phyloP scores from a whole-genome alignment of 2,329 filamentous ascomycete species.

The Alternaria triticina region DNA sequence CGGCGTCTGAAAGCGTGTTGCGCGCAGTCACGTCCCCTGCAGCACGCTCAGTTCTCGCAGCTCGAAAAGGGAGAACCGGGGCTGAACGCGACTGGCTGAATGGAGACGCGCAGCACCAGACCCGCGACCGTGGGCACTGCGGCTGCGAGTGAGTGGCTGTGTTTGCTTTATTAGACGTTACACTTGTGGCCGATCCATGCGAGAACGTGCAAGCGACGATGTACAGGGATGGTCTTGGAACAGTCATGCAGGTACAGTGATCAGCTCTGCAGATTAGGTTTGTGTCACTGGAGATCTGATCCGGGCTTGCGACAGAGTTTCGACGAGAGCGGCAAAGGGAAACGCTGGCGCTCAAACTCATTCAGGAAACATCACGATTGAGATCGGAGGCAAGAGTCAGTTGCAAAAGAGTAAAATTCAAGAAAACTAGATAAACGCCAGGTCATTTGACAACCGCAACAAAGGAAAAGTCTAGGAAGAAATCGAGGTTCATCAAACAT shows the following conservation, averaged over 20 bases:
- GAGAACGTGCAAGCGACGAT: background rate
- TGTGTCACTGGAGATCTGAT: background rate
- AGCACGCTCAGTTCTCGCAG: background rate
- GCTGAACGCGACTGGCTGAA: background rate
- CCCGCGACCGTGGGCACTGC: background rate
- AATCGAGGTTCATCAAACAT: slow-evolving; percentile 1
- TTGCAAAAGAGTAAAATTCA: background rate
- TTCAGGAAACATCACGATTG: background rate
- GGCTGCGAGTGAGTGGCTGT: background rate
- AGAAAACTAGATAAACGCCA: background rate
- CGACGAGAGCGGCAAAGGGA: background rate
- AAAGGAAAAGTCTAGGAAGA: slow-evolving; percentile 16
- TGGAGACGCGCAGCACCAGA: background rate
- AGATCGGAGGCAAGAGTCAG: background rate
- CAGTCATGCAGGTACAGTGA: background rate
- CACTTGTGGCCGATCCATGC: background rate
- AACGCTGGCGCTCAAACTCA: background rate
- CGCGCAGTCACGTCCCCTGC: background rate
- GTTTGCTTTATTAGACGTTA: background rate
- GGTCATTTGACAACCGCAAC: slow-evolving; percentile 8
- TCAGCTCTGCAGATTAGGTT: background rate
- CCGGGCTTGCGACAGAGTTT: background rate
- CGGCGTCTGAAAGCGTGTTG: background rate
- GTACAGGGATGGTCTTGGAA: background rate
- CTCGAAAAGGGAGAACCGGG: background rate